Evolutionary conservation across 2,329 filamentous ascomycete genomes (phyloP).

Genomic region (Calonectria leucothoes): DNA sequence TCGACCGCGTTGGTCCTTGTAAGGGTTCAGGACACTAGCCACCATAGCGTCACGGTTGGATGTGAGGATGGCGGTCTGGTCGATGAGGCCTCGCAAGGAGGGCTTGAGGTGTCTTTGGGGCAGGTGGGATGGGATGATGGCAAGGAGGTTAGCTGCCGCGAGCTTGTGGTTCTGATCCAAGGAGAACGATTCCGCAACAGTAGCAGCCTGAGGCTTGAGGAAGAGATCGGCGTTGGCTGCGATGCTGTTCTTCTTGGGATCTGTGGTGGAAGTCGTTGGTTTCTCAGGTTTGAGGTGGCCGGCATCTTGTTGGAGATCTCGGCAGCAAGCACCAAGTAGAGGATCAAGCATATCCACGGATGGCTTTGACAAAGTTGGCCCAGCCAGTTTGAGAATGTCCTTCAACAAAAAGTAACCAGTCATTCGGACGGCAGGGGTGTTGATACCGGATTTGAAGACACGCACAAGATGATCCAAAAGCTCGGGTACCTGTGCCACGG

Average conservation of each 20-base stretch:
- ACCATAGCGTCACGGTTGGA: conserved; percentile 79
- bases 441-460: conserved; percentile 72
- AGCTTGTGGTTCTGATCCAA: conserved; percentile 60
- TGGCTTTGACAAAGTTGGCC: conserved; percentile 74
- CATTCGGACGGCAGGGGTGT: conserved; percentile 65
- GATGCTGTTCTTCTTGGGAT: conserved; percentile 53
- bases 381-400: conserved; percentile 69
- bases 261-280: conserved; percentile 43
- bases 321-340: conserved; percentile 76
- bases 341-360: conserved; percentile 71
- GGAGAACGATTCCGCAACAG: conserved; percentile 45
- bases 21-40: conserved; percentile 84
- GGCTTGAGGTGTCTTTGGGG: conserved; percentile 76
- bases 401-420: conserved; percentile 70
- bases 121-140: conserved; percentile 70
- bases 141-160: conserved; percentile 72
- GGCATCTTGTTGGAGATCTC: conserved; percentile 73
- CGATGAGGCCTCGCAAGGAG: conserved; percentile 78
- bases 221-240: conserved; percentile 79
- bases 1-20: conserved; percentile 71
- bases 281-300: conserved; percentile 59
- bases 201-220: conserved; percentile 57
- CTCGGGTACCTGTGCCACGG: conserved; percentile 70
- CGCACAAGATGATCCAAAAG: conserved; percentile 79
- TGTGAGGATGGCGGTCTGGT: conserved; percentile 82